Evolutionary conservation across 2,329 filamentous ascomycete species (phyloP), one percentile per base, ranked within the genome.

Genomic region (Sclerotinia glacialis): DNA sequence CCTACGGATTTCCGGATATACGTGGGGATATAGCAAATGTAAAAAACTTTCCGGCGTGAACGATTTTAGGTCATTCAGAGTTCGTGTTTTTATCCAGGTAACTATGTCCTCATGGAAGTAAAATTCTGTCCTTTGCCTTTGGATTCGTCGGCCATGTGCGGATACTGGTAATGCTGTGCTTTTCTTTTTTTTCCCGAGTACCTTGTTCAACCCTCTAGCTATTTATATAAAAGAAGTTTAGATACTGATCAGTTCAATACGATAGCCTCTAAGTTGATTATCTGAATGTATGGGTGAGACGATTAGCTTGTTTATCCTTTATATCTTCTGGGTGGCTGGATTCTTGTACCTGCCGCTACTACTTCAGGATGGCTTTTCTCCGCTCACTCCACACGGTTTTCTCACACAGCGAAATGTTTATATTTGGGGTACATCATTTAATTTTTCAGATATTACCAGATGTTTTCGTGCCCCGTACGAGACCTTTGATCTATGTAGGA

Each of bases 1-100:
- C 44, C 14, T 49, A 11, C 9, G n/a, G 42, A 8, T 37, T 40
- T 49, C 31, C 58, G 58, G 58, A 61, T 61, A 40, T 61, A 61
- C 44, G 14, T 37, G 14, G 14, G 58, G 58, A 61, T 61, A 61
- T 61, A 60, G 44, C 14, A 28, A 60, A 9, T 2, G 2, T 18
- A 26, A 37, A 60, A 3, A 18, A n/a, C n/a, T 18, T 47, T 26
- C 21, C 42, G 44, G 18, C 4, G 2, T n/a, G 2, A 14, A 37
- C 12, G n/a, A 34, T 37, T 11, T 6, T 1, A 12, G 23, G 42
- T 23, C 18, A 3, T 21, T 12, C 23, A 42, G 7, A 28, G 4
- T 3, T 1, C 18, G 2, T 3, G 14, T n/a, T 14, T 16, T 21
- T 28, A 9, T 5, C 23, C 18, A 18, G 16, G 26, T 50, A 18